These are phyloP conservation scores for Microcera coccophila DNA, from an alignment of 2,329 filamentous ascomycete species.

Conservation along the genomic window DNA sequence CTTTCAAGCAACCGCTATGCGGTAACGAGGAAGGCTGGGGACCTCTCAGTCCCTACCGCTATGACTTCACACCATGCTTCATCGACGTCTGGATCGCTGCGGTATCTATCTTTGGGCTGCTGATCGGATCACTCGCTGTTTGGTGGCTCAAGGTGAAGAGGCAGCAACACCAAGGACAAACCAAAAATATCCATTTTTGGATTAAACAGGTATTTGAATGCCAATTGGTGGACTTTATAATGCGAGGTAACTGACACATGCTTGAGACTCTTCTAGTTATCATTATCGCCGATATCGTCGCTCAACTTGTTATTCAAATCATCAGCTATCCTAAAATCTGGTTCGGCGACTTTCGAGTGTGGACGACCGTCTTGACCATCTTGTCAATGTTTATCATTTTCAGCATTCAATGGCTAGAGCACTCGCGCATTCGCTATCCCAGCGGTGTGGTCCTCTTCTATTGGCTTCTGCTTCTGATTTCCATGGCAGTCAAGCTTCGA, in stretches of 20 bases:
- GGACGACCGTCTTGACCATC: conserved; percentile 70
- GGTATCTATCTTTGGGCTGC: conserved; percentile 73
- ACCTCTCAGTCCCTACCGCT: conserved; percentile 78
- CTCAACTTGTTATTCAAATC: conserved; percentile 75
- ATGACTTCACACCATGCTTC: conserved; percentile 97
- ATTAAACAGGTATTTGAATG: conserved; percentile 68
- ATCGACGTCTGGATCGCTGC: conserved; percentile 83
- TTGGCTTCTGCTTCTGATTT: conserved; percentile 82
- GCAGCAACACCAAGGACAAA: conserved; percentile 55
- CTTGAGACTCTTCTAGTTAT: conserved; percentile 56
- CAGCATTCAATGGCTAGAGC: conserved; percentile 79
- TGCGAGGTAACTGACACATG: neutral
- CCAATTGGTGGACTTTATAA: conserved; percentile 1
- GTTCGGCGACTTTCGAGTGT: conserved; percentile 80
- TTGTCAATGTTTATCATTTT: conserved; percentile 71
- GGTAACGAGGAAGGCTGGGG: conserved; percentile 93
- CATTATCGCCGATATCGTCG: conserved; percentile 63
- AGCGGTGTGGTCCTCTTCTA: conserved; percentile 89
- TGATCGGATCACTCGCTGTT: conserved; percentile 72
- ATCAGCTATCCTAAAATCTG: conserved; percentile 65
- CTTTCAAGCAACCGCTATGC: conserved; percentile 69
- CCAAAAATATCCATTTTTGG: conserved; percentile 91
- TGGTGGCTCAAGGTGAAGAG: conserved; percentile 75
- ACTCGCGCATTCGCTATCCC: conserved; percentile 75
- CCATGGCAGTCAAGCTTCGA: conserved; percentile 76